Evolutionary conservation across 805 yeast species (phyloP).

Genomic region (Ogataea corticis): DNA sequence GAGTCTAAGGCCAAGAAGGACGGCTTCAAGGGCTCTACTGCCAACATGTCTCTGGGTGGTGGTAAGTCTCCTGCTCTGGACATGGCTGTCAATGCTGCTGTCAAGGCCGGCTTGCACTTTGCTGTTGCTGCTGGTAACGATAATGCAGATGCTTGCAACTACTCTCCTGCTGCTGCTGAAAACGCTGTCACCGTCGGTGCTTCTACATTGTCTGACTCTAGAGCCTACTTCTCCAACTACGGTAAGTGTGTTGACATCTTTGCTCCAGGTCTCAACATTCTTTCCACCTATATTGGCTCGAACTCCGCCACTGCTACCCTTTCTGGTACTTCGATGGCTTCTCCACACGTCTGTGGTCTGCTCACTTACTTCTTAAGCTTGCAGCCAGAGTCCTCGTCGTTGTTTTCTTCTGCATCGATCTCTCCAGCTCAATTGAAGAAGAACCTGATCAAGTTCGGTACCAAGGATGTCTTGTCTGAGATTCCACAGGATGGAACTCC

Average conservation of each 20-base stretch:
- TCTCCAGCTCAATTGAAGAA: constrained; percentile 77
- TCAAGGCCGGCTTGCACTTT: constrained; percentile 82
- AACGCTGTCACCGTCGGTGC: constrained; percentile 94
- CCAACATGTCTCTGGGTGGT: constrained; percentile 94
- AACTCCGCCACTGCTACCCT: constrained; percentile 73
- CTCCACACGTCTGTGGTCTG: constrained; percentile 94
- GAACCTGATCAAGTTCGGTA: constrained; percentile 68
- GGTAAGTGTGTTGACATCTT: constrained; percentile 96
- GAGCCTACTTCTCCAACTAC: constrained; percentile 94
- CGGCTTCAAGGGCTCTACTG: constrained; percentile 82
- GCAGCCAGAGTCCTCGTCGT: constrained; percentile 73
- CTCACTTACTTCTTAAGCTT: constrained; percentile 85
- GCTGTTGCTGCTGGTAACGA: constrained; percentile 98
- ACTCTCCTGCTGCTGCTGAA: constrained; percentile 87
- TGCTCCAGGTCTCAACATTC: constrained; percentile 92
- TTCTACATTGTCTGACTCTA: constrained; percentile 79
- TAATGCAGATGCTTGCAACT: constrained; percentile 87
- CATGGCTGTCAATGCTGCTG: constrained; percentile 86
- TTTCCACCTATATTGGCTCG: constrained; percentile 82
- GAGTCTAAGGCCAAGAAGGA: constrained; percentile 49
- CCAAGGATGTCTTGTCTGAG: constrained; percentile 58
- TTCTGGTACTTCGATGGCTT: constrained; percentile 98
- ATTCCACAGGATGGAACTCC: constrained; percentile 71
- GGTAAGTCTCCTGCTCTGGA: constrained; percentile 87
- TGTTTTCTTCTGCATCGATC: constrained; percentile 56